Evolutionary conservation across 2,329 filamentous ascomycete species (phyloP).

Genomic region (Macroventuria anomochaeta): DNA sequence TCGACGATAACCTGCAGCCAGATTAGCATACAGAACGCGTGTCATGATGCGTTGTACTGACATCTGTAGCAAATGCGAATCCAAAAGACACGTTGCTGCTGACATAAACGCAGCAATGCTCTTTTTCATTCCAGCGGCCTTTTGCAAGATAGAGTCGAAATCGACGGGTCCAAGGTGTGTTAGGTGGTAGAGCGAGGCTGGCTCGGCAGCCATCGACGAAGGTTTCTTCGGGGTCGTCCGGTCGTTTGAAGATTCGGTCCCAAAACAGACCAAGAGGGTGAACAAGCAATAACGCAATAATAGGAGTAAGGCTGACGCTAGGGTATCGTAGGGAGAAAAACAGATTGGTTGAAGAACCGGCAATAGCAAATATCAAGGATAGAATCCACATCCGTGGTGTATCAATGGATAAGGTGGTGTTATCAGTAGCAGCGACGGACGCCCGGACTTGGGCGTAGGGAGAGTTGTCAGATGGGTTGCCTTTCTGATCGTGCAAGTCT

Average conservation of each 20-base stretch:
- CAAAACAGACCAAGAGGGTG: constrained; percentile 83
- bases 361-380: constrained; percentile 78
- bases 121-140: constrained; percentile 85
- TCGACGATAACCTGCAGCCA: constrained; percentile 75
- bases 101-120: constrained; percentile 87
- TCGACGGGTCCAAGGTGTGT: constrained; percentile 44
- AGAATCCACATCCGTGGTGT: constrained; percentile 87
- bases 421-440: constrained; percentile 77
- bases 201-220: constrained; percentile 63
- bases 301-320: constrained; percentile 85
- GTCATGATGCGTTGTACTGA: constrained; percentile 36
- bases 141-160: constrained; percentile 78
- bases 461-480: constrained; percentile 70
- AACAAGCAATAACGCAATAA: constrained; percentile 84
- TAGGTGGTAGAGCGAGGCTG: constrained; percentile 19
- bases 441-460: constrained; percentile 81
- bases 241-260: constrained; percentile 73
- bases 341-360: constrained; percentile 82
- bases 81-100: constrained; percentile 90
- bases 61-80: constrained; percentile 87
- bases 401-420: constrained; percentile 80
- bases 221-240: constrained; percentile 60
- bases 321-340: constrained; percentile 92
- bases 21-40: constrained; percentile 16
- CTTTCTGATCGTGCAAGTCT: constrained; percentile 46